These are phyloP conservation scores for Beta corolliflora DNA, from an alignment of 179 eudicot species.

Conservation along the genomic window DNA sequence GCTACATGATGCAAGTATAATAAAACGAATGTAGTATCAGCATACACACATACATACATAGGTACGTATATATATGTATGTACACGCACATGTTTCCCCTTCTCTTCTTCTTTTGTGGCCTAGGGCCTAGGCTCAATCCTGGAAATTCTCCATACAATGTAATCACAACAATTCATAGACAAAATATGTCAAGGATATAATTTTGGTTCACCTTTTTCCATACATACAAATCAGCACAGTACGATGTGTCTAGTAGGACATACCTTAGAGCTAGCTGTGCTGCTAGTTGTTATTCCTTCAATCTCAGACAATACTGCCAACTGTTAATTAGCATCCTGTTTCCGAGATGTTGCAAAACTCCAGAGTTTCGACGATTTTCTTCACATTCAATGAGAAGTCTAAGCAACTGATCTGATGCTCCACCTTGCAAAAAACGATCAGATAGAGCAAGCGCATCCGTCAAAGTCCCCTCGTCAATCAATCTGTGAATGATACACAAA, in stretches of 20 bases:
- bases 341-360: slow-evolving; percentile 43
- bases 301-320: slow-evolving; percentile 92
- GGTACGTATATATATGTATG: no score
- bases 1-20: no score
- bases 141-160: not conserved
- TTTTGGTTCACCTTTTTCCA: slow-evolving; percentile 8
- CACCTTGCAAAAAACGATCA: slow-evolving; percentile 86
- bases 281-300: slow-evolving; percentile 90
- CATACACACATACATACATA: no score
- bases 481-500: slow-evolving; percentile 39
- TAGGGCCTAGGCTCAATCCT: no score
- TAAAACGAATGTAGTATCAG: no score
- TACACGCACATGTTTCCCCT: no score
- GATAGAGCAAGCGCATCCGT: slow-evolving; percentile 97
- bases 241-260: slow-evolving; percentile 14
- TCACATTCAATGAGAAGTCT: slow-evolving; percentile 76
- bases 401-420: slow-evolving; percentile 89
- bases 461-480: slow-evolving; percentile 83
- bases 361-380: slow-evolving; percentile 43
- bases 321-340: slow-evolving; percentile 64
- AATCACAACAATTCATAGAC: not conserved
- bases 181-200: not conserved
- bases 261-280: slow-evolving; percentile 89
- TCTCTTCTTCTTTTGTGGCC: no score
- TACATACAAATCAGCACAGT: not conserved